phyloP scores from a whole-genome alignment of 108 stramenopile genomes.

The Cyclostephanos tholiformis region DNA sequence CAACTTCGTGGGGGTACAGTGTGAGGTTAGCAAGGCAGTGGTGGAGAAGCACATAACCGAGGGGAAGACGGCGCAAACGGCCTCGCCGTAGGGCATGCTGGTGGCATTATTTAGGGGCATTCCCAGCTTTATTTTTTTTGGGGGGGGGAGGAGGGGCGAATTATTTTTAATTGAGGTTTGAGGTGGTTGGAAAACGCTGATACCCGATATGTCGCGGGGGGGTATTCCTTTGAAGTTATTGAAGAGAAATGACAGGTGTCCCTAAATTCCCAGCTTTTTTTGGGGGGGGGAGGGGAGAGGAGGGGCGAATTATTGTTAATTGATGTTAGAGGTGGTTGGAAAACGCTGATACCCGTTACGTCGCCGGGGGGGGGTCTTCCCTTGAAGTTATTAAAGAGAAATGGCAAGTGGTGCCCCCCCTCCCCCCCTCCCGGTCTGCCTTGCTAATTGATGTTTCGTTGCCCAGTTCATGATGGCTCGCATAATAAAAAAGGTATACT shows the following conservation, averaged over 20 bases:
- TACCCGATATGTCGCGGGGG: not conserved
- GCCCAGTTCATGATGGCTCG: not conserved
- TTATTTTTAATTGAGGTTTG: too few species aligned
- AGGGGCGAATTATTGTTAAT: not conserved
- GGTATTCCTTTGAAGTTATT: not conserved
- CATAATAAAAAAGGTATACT: not conserved
- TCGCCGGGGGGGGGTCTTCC: not conserved
- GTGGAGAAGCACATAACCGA: slow-evolving; percentile 85
- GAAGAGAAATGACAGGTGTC: not conserved
- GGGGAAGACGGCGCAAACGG: slow-evolving; percentile 48
- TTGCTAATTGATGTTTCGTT: not conserved
- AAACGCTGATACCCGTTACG: not conserved
- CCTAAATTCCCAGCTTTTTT: not conserved
- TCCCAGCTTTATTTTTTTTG: not conserved
- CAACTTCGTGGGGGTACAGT: slow-evolving; percentile 97
- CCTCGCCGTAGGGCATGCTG: not conserved
- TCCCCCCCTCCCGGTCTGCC: not conserved
- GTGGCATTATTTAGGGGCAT: not conserved
- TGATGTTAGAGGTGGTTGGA: not conserved
- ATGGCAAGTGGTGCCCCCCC: not conserved
- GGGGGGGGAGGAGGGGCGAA: too few species aligned
- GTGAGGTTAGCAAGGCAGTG: slow-evolving; percentile 90
- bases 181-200: not conserved
- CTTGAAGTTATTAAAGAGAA: not conserved
- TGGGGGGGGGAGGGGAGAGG: not conserved